phyloP scores from a whole-genome alignment of 78 protist species.

The Thecamonas trahens region DNA sequence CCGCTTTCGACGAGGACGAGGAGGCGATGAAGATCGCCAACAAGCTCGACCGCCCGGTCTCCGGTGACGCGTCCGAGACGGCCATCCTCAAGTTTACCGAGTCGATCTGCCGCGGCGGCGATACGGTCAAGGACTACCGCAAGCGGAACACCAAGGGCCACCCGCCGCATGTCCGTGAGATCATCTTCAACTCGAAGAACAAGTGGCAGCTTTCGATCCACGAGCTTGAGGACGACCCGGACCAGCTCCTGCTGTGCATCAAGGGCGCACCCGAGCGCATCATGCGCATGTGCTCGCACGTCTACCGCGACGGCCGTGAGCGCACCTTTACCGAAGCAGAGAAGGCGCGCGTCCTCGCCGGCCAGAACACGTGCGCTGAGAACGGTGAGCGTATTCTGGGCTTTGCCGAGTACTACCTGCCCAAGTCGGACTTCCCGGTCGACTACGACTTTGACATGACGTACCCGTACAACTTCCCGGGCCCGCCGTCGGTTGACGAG shows the following conservation, averaged over 20 bases:
- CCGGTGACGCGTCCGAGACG: constrained; percentile 87
- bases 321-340: neutral
- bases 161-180: constrained; percentile 27
- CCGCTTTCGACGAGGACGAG: constrained; percentile 37
- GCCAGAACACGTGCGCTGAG: constrained; percentile 39
- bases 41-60: neutral
- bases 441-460: constrained; percentile 21
- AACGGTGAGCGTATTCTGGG: constrained; percentile 76
- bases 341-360: constrained; percentile 26
- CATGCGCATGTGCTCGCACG: constrained; percentile 32
- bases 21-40: neutral
- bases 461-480: constrained; percentile 19
- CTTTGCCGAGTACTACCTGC: constrained; percentile 14
- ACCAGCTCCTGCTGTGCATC: constrained; percentile 7
- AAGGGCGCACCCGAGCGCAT: constrained; percentile 62
- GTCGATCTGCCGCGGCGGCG: neutral
- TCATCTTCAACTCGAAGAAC: constrained; percentile 94
- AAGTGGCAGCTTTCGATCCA: constrained; percentile 74
- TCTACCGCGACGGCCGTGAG: constrained; percentile 36
- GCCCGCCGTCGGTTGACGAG: no score
- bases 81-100: constrained; percentile 65
- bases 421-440: neutral
- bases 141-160: neutral
- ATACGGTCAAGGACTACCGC: neutral
- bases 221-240: constrained; percentile 3